Evolutionary conservation across 768 basidiomycete species (phyloP).

Genomic region (Flagelloscypha sp.): DNA sequence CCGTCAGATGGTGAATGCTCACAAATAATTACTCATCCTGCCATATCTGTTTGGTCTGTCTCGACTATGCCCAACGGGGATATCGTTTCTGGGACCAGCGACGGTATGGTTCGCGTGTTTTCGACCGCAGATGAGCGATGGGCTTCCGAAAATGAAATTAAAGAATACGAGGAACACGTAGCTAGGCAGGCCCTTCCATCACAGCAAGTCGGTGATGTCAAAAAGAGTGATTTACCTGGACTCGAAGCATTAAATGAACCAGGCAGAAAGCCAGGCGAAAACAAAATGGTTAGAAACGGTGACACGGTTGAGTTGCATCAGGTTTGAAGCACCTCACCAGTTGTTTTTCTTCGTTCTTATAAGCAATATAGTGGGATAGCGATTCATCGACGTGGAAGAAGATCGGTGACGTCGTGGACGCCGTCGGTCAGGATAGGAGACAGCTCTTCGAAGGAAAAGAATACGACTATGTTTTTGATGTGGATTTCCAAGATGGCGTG

Average conservation of each 20-base stretch:
- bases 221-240: constrained; percentile 84
- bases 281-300: constrained; percentile 81
- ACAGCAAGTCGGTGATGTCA: constrained; percentile 88
- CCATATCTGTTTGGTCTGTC: constrained; percentile 96
- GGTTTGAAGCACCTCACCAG: constrained; percentile 32
- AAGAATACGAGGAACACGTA: constrained; percentile 67
- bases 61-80: constrained; percentile 84
- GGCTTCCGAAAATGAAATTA: constrained; percentile 56
- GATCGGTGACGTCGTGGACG: constrained; percentile 93
- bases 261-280: constrained; percentile 87
- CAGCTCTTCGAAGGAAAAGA: constrained; percentile 91
- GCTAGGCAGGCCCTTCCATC: constrained; percentile 73
- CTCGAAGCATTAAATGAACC: constrained; percentile 68
- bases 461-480: constrained; percentile 99
- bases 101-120: constrained; percentile 82
- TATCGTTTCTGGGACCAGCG: constrained; percentile 87
- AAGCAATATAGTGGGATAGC: constrained; percentile 67
- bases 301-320: constrained; percentile 86
- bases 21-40: constrained; percentile 88
- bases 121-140: constrained; percentile 65
- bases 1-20: constrained; percentile 72
- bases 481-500: constrained; percentile 88
- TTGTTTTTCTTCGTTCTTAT: constrained; percentile 3
- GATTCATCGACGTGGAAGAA: constrained; percentile 72
- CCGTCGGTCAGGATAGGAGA: constrained; percentile 82